phyloP scores from a whole-genome alignment of 257 asterid species.

The Euphrasia confusa region DNA sequence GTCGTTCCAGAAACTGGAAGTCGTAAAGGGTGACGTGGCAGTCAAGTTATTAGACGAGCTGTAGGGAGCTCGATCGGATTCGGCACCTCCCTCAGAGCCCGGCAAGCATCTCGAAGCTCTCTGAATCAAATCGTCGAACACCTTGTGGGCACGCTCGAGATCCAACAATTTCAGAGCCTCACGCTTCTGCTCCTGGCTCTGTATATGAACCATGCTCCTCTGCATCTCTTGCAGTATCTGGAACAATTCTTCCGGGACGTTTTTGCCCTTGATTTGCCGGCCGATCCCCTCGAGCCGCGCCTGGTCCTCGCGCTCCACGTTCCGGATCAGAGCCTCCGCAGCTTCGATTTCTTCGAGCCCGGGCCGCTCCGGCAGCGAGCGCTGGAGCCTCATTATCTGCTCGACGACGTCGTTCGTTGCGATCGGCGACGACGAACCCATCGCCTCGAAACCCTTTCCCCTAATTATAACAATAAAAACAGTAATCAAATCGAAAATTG shows the following conservation, averaged over 20 bases:
- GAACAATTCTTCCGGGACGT: constrained; percentile 74
- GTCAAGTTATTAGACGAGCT: constrained; percentile 34
- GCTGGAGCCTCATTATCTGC: constrained; percentile 71
- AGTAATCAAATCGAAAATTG: no score
- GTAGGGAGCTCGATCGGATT: constrained; percentile 34
- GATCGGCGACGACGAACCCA: no score
- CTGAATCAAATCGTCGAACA: constrained; percentile 82
- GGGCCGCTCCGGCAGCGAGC: constrained; percentile 71
- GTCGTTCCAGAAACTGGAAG: constrained; percentile 39
- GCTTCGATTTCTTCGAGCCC: constrained; percentile 83
- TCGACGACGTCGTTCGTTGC: constrained; percentile 55
- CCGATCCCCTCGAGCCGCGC: constrained; percentile 49
- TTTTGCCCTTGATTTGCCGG: constrained; percentile 54
- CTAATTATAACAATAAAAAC: no score
- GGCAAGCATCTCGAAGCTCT: constrained; percentile 72
- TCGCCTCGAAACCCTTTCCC: no score
- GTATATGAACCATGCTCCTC: constrained; percentile 44
- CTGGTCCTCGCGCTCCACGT: constrained; percentile 76
- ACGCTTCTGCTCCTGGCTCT: constrained; percentile 61
- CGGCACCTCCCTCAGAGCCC: constrained; percentile 32
- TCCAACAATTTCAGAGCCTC: constrained; percentile 74
- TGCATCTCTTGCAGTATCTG: constrained; percentile 70
- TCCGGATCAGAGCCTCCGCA: constrained; percentile 49
- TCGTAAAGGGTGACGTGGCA: constrained; percentile 17
- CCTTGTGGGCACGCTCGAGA: constrained; percentile 54